Evolutionary conservation across 208 protist genomes (phyloP).

Genomic region (Acanthamoeba pearcei): DNA sequence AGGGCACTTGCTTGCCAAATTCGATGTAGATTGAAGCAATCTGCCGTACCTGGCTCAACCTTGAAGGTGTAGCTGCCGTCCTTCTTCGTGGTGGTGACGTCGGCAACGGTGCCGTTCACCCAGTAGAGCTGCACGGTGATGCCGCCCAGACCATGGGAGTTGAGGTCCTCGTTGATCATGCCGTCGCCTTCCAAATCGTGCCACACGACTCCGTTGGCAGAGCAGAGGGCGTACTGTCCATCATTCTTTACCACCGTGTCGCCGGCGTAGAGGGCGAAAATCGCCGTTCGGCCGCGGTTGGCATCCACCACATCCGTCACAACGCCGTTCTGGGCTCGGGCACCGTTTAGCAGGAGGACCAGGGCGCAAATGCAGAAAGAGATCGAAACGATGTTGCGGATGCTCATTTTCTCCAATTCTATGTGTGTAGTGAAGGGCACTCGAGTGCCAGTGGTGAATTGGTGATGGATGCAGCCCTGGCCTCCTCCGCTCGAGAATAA

Average conservation of each 20-base stretch:
- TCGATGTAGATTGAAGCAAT: neutral
- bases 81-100: conserved; percentile 16
- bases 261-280: conserved; percentile 55
- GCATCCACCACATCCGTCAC: conserved; percentile 32
- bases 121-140: conserved; percentile 11
- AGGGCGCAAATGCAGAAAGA: conserved; percentile 29
- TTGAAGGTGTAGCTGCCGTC: conserved; percentile 67
- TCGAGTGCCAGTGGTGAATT: neutral
- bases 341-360: neutral
- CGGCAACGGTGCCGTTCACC: conserved; percentile 42
- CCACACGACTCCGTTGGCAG: conserved; percentile 63
- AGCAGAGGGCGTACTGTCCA: conserved; percentile 67
- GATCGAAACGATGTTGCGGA: neutral
- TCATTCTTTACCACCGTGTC: conserved; percentile 53
- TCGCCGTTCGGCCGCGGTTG: neutral
- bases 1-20: neutral
- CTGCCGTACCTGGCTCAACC: conserved; percentile 33
- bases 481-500: neutral
- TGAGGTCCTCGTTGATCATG: conserved; percentile 57
- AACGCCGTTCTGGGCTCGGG: neutral
- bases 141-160: neutral
- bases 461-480: too few relatives aligned
- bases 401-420: neutral
- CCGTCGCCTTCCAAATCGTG: conserved; percentile 53
- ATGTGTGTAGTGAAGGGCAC: neutral